Percentiles rank a stretch among this genome's conserved stretches.
Evolutionary conservation across 495 filamentous ascomycete genomes (phyloP).

Genomic region (Trichoderma parareesei): DNA sequence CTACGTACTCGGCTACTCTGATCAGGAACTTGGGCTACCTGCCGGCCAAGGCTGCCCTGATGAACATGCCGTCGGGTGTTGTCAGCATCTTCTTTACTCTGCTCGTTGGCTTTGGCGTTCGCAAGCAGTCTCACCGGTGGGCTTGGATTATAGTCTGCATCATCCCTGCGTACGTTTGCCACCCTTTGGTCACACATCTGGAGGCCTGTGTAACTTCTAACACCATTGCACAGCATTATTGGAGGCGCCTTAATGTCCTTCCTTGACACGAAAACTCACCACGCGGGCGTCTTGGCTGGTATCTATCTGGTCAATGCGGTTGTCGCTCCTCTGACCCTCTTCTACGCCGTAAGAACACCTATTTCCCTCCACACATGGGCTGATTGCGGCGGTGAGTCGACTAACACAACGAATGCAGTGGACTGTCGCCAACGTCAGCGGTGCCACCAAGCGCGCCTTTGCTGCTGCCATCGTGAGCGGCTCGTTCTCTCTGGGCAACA

Average conservation of each 20-base stretch:
- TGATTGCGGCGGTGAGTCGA: not conserved
- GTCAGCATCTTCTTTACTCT: slow-evolving; percentile 49
- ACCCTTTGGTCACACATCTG: not conserved
- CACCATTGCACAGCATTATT: slow-evolving; percentile 29
- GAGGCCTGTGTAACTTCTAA: slow-evolving; percentile 6
- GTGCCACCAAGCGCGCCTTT: slow-evolving; percentile 32
- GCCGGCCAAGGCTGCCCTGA: slow-evolving; percentile 44
- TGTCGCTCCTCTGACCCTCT: slow-evolving; percentile 39
- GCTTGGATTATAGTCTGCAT: slow-evolving; percentile 27
- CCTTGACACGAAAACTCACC: slow-evolving; percentile 31
- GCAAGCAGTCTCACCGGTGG: slow-evolving; percentile 27
- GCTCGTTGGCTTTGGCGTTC: slow-evolving; percentile 37
- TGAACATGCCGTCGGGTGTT: slow-evolving; percentile 52
- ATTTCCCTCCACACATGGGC: not conserved
- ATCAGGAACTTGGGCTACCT: slow-evolving; percentile 49
- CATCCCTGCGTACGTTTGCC: slow-evolving; percentile 24
- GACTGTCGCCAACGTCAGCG: slow-evolving; percentile 30
- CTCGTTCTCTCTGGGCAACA: slow-evolving; percentile 56
- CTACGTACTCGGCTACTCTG: slow-evolving; percentile 53
- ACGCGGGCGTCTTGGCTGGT: slow-evolving; percentile 47
- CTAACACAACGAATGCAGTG: slow-evolving; percentile 18
- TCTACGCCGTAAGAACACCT: slow-evolving; percentile 27
- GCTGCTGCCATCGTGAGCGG: slow-evolving; percentile 45
- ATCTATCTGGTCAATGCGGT: slow-evolving; percentile 59
- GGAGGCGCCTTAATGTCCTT: slow-evolving; percentile 56